Evolutionary conservation across 148 eudicot species (phyloP), one percentile per base, ranked within the genome.

Genomic region (Nepenthes gracilis): DNA sequence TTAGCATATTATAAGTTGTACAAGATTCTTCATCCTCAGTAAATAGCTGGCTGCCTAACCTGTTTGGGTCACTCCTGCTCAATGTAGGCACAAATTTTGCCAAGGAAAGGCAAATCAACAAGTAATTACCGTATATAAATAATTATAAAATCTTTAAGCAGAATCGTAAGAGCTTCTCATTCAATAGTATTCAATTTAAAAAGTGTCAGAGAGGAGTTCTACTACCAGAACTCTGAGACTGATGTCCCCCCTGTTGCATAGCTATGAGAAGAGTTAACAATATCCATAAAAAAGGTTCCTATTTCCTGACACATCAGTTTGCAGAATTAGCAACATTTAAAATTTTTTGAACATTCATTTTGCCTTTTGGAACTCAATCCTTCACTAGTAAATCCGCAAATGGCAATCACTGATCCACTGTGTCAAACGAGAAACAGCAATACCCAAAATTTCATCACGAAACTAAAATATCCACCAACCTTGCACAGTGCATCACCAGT

Each of bases 211-310:
- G 6, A 49, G 15, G 53, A 49, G 57, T 12, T 15, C 9, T 12
- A 3, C 1, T 81, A 93, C 99, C 99, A 93, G 64, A 74, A 77
- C 54, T 93, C 96, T 2, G 43, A 4, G 11, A 59, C 84, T 40
- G 99, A 88, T 58, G 99, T 93, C 35, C 99, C 99, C 53, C 96
- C 99, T 2, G 99, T 93, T 56, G 92, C 87, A 66, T 75, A 93
- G 76, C 70, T 70, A 23, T 93, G 96, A 34, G 96, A 86, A 37
- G 96, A 67, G 55, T 86, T 93, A 11, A 93, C 83, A 60, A 83
- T 77, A 72, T 88, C 87, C 95, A 93, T 61, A 77, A 93, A 89
- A 76, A 72, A 82, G 47, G 76, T 75, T 32, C 89, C 89, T 45
- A 88, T 88, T 76, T 88, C 95, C 99, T 93, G 83, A 33, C 52